Evolutionary conservation across 371 early-diverging fungal species (phyloP), one percentile per base, ranked within the genome.

Genomic region (Amoeboaphelidium occidentale): DNA sequence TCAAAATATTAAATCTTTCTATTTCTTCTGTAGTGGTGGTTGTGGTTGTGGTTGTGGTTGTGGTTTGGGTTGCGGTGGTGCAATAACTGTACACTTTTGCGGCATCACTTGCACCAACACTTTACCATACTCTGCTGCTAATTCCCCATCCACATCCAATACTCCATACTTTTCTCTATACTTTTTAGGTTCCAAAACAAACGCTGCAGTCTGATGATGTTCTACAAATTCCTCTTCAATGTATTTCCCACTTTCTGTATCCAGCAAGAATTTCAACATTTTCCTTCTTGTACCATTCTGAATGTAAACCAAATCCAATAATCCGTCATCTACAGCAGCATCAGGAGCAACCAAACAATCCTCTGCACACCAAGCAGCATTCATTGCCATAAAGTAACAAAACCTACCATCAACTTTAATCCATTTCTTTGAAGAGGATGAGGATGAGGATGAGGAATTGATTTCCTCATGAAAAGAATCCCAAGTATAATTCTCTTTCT

Each of bases 351-450:
- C 70, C 42, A 68, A 43, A 49, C 65, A 68, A 27, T 61, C 59
- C 23, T 55, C 54, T n/a, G 68, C 51, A 22, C 73, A 61, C 67
- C 67, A 75, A 2, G 74, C 62, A 25, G 67, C 55, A 54, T 73
- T 75, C 27, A 61, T 62, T 21, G 70, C 73, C n/a, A 59, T 58
- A 13, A 74, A 62, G 55, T 62, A 64, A 23, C 51, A 59, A 56
- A 75, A 62, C n/a, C 59, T 53, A 12, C 63, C 49, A 27, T 62
- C 56, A 27, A 58, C 26, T 23, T 51, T 51, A 14, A 52, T 41
- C n/a, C 61, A 62, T 58, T 56, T 64, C 1, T 28, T 28, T 10
- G 20, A 25, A 49, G 55, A 22, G 46, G 46, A 14, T 24, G 46
- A 43, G 43, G 23, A 14, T 25, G 13, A 13, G 45, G 45, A 6